Conservation (phyloP, 495 filamentous ascomycete species). For the Umbilicaria muhlenbergii region DNA sequence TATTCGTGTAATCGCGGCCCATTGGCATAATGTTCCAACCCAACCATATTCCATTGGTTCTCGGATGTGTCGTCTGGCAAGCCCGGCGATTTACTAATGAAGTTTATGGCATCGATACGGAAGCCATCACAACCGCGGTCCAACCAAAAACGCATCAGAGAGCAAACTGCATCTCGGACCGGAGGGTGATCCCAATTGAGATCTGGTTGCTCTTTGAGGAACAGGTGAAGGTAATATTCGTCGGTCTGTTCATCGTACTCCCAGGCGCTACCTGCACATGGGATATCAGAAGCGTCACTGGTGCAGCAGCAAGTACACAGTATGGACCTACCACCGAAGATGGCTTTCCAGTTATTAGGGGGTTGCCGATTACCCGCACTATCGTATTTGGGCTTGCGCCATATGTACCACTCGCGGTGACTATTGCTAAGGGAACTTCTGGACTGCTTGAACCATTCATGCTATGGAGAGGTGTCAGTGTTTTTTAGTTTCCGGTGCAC, state of each 20-base stretch:
- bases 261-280: conserved; percentile 26
- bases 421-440: conserved; percentile 30
- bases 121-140: conserved; percentile 36
- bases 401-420: conserved; percentile 52
- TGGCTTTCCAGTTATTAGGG: conserved; percentile 43
- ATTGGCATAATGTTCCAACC: conserved; percentile 32
- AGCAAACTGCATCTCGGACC: conserved; percentile 31
- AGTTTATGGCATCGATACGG: conserved; percentile 40
- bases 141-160: conserved; percentile 38
- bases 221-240: conserved; percentile 39
- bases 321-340: conserved; percentile 22
- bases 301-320: not conserved
- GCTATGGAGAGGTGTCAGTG: conserved; percentile 16
- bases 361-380: conserved; percentile 32
- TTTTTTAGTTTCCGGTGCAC: too few species aligned
- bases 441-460: conserved; percentile 49
- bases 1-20: conserved; percentile 54
- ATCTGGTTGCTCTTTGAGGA: conserved; percentile 34
- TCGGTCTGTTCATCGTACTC: conserved; percentile 33
- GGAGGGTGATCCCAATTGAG: conserved; percentile 39
- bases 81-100: conserved; percentile 30
- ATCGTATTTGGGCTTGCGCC: conserved; percentile 33
- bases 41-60: too few species aligned
- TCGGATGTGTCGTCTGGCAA: conserved; percentile 22
- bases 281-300: too few species aligned